Evolutionary conservation across 2,329 filamentous ascomycete species (phyloP), one percentile per base, ranked within the genome.

Genomic region (Emmonsia crescens): DNA sequence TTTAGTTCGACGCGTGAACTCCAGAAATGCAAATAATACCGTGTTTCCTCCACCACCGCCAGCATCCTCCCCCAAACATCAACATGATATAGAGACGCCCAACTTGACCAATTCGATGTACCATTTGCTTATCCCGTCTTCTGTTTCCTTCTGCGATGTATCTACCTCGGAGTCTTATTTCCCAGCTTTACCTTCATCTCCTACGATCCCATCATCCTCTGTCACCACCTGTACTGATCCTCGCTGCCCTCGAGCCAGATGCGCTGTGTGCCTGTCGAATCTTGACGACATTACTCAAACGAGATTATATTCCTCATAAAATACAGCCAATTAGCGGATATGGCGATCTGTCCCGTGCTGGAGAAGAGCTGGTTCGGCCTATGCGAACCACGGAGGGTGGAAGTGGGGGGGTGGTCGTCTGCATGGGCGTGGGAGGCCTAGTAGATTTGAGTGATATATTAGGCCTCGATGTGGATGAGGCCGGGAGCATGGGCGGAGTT

Each of bases 271-370:
- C 92, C 65, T 96, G 91, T 74, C 91, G 92, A 64, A 96, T 99
- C 64, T 85, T 99, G 56, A 96, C 93, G 2, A 84, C 88, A 58
- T 82, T 99, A n/a, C 82, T 99, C 64, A 96, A 96, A 77, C 89
- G 93, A 80, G 94, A 99, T 79, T 97, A 96, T 73, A 96, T 99
- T 68, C 89, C 89, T 16, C 93, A 97, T 79, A 97, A 96, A 77
- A 96, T 97, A 71, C 90, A 96, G 70, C 94, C 94, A 1, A 88
- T 99, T 60, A 85, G 90, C 24, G 94, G 94, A 61, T 97, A 96
- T 84, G 87, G 85, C 66, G 94, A 97, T 73, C 84, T 99, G 55
- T 83, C 89, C 71, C 86, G 85, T 68, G 88, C 88, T 27, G 92
- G 92, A 54, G 83, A 84, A 70, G 86, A 92, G 66, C 81, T 95